Evolutionary conservation across 2,329 filamentous ascomycete species (phyloP).

Genomic region (Cryphonectria parasitica): DNA sequence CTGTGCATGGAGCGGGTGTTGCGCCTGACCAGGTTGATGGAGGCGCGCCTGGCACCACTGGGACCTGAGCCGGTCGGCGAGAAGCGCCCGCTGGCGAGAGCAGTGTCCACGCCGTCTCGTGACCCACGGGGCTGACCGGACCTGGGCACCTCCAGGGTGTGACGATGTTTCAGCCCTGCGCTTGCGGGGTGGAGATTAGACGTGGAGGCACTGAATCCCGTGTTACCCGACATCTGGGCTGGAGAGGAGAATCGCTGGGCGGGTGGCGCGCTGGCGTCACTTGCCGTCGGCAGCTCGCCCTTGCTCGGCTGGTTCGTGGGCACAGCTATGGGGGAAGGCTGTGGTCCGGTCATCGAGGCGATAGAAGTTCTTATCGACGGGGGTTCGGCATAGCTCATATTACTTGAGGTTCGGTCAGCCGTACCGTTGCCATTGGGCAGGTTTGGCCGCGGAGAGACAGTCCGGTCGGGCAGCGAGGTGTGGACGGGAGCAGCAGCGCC

Average conservation of each 20-base stretch:
- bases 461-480: constrained; percentile 36
- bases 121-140: constrained; percentile 66
- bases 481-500: constrained; percentile 31
- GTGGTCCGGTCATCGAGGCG: constrained; percentile 39
- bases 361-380: constrained; percentile 39
- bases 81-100: constrained; percentile 77
- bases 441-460: constrained; percentile 28
- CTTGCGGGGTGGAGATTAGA: constrained; percentile 58
- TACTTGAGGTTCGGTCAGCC: constrained; percentile 36
- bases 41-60: constrained; percentile 71
- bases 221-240: constrained; percentile 53
- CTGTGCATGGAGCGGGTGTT: constrained; percentile 85
- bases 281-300: constrained; percentile 32
- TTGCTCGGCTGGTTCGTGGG: constrained; percentile 37
- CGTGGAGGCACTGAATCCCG: constrained; percentile 42
- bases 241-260: constrained; percentile 69
- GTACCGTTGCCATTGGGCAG: constrained; percentile 30
- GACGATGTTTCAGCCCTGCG: constrained; percentile 73
- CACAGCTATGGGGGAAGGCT: constrained; percentile 39
- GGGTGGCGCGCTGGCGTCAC: constrained; percentile 30
- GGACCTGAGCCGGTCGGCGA: constrained; percentile 65
- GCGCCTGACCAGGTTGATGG: constrained; percentile 79
- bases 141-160: constrained; percentile 87
- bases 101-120: constrained; percentile 71
- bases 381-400: constrained; percentile 36